A percentile compares a stretch with the other conserved stretches of the same genome.
Conservation (phyloP, 2,329 filamentous ascomycete species). For the Colletotrichum spaethianum region DNA sequence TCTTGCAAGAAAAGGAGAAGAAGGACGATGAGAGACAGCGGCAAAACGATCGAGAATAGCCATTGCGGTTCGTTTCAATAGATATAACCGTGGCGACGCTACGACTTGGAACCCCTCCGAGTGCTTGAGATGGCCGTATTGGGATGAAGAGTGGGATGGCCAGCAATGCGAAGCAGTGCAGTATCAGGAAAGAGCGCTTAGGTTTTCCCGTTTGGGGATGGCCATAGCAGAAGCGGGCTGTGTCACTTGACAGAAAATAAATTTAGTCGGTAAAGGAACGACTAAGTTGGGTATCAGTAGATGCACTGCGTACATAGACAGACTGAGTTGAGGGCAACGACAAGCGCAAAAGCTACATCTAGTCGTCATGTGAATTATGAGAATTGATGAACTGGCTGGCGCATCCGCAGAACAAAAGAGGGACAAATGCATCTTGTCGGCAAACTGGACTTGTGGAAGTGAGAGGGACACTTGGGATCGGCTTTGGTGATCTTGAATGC, state of each 20-base stretch:
- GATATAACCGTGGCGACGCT: conserved; percentile 30
- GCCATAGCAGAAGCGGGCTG: conserved; percentile 39
- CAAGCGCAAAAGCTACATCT: background rate
- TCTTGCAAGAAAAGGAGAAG: conserved; percentile 2
- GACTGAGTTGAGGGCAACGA: background rate
- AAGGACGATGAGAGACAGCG: background rate
- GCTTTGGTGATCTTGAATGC: background rate
- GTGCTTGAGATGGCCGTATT: conserved; percentile 34
- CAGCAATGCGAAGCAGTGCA: conserved; percentile 30
- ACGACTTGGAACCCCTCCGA: conserved; percentile 14
- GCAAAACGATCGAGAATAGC: background rate
- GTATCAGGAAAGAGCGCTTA: conserved; percentile 38
- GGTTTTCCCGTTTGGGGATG: conserved; percentile 16
- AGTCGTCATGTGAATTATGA: too few relatives aligned
- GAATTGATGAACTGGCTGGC: background rate
- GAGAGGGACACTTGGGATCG: background rate
- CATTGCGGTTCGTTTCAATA: conserved; percentile 7
- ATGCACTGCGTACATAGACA: background rate
- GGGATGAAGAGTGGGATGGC: conserved; percentile 30
- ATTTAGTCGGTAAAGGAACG: conserved; percentile 6
- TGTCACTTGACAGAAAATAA: conserved; percentile 14
- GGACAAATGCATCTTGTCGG: background rate
- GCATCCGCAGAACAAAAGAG: background rate
- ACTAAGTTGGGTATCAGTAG: background rate
- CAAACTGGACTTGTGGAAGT: background rate